A percentile compares a stretch with the other conserved stretches of the same genome.
phyloP scores from a whole-genome alignment of 2,329 filamentous ascomycete species.

The Rhynchosporium graminicola region DNA sequence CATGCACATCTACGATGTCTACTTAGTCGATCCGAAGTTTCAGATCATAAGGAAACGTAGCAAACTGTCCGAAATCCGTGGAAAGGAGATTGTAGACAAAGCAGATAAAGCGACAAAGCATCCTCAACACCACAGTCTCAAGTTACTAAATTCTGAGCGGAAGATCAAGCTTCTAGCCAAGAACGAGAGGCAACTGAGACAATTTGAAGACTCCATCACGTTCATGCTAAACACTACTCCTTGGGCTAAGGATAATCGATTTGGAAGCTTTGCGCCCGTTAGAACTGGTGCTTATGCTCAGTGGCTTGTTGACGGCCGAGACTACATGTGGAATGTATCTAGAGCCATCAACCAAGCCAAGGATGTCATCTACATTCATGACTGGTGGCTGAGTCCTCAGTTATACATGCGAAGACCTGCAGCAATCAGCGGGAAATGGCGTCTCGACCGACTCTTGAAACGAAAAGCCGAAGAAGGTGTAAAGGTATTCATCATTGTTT shows the following conservation, averaged over 20 bases:
- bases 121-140: conserved; percentile 77
- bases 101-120: conserved; percentile 42
- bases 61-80: conserved; percentile 52
- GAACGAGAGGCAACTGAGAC: conserved; percentile 83
- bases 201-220: conserved; percentile 91
- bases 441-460: conserved; percentile 88
- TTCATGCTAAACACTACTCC: conserved; percentile 81
- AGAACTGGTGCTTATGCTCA: conserved; percentile 85
- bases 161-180: conserved; percentile 89
- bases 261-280: conserved; percentile 91
- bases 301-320: conserved; percentile 94
- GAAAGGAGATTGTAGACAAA: conserved; percentile 60
- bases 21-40: conserved; percentile 91
- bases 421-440: conserved; percentile 97
- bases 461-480: conserved; percentile 92
- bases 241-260: conserved; percentile 83
- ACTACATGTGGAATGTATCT: conserved; percentile 99
- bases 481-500: conserved; percentile 97
- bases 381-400: conserved; percentile 98
- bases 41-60: conserved; percentile 73
- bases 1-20: conserved; percentile 98
- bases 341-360: conserved; percentile 95
- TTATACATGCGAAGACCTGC: conserved; percentile 92
- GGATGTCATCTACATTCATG: conserved; percentile 98
- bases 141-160: conserved; percentile 86